phyloP scores from a whole-genome alignment of 2,329 filamentous ascomycete genomes.

The Xylariomycetidae sp. region DNA sequence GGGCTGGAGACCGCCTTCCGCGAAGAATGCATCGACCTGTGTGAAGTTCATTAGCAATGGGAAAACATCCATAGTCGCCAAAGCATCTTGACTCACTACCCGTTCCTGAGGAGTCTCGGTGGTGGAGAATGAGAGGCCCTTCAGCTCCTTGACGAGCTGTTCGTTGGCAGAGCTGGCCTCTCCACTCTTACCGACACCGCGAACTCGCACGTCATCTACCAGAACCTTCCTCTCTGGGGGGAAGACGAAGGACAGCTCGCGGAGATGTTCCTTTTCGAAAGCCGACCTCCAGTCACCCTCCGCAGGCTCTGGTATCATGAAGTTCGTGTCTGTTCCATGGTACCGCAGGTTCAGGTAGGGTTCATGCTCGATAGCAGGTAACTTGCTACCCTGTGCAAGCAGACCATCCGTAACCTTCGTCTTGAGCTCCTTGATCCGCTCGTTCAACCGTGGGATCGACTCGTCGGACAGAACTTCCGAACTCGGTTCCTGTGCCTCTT shows the following conservation, averaged over 20 bases:
- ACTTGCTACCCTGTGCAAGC: constrained; percentile 10
- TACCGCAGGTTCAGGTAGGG: constrained; percentile 18
- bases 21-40: constrained; percentile 15
- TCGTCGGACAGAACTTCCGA: constrained; percentile 4
- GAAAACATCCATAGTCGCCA: no score
- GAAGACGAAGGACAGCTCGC: constrained; percentile 8
- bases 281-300: constrained; percentile 8
- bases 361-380: constrained; percentile 12
- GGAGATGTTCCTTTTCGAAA: constrained; percentile 7
- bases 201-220: constrained; percentile 4
- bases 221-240: constrained; percentile 4
- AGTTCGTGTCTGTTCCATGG: constrained; percentile 15
- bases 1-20: constrained; percentile 13
- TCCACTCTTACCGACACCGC: constrained; percentile 9
- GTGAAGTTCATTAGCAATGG: no score
- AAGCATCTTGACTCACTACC: no score
- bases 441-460: constrained; percentile 2
- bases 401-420: constrained; percentile 11
- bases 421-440: constrained; percentile 6
- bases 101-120: no score
- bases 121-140: constrained; percentile 7
- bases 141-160: constrained; percentile 17
- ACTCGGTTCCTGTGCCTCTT: constrained; percentile 7
- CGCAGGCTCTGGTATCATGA: constrained; percentile 4
- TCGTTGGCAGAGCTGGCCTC: constrained; percentile 17